Percentiles rank a stretch among this genome's conserved stretches.
These are phyloP conservation scores for Ceriops tagal DNA, from an alignment of 345 rosid genomes.

Conservation along the genomic window DNA sequence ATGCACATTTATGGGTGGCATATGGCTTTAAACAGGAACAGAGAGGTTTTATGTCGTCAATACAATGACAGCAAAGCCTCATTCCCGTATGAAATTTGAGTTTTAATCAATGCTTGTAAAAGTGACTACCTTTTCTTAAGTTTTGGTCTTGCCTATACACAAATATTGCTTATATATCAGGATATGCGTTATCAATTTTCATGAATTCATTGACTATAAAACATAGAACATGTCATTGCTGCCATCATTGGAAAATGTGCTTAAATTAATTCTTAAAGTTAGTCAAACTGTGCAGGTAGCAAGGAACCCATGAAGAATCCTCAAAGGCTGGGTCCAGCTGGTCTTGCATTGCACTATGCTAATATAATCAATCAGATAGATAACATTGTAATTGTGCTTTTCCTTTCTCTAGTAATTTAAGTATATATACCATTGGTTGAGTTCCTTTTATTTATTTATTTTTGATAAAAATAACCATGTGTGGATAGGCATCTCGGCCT, in stretches of 20 bases:
- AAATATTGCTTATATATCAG: not conserved
- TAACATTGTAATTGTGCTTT: slow-evolving; percentile 52
- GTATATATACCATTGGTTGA: not conserved
- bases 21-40: no score
- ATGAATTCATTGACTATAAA: not conserved
- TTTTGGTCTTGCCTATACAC: not conserved
- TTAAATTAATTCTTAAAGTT: not conserved
- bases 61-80: no score
- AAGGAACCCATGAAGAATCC: slow-evolving; percentile 25
- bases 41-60: no score
- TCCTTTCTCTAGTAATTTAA: not conserved
- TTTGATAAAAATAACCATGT: not conserved
- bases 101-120: no score
- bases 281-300: slow-evolving; percentile 25
- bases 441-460: not conserved
- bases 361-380: slow-evolving; percentile 73
- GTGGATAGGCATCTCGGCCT: slow-evolving; percentile 66
- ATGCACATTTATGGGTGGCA: no score
- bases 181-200: not conserved
- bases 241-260: not conserved
- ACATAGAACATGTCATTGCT: not conserved
- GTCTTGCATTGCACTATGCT: slow-evolving; percentile 89
- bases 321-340: slow-evolving; percentile 69
- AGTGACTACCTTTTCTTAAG: not conserved
- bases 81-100: no score